Conservation (phyloP, 2,329 filamentous ascomycete genomes). For the Aureobasidium sp. region DNA sequence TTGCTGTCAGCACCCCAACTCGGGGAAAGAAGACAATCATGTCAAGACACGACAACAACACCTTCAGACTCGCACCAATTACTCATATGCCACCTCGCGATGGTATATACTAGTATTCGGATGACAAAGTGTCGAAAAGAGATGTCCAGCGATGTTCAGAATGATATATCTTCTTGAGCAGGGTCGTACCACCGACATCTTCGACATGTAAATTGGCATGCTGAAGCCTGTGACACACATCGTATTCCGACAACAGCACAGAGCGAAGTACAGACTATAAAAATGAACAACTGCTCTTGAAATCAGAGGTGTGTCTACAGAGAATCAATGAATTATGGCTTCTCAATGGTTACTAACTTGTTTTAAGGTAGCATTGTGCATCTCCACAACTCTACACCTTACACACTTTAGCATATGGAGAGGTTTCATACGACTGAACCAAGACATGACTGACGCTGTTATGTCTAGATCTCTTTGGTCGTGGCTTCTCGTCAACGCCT, state of each 20-base stretch:
- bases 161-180: not conserved
- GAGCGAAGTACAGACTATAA: too few species aligned
- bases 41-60: not conserved
- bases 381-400: too few species aligned
- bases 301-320: too few species aligned
- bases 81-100: not conserved
- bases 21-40: not conserved
- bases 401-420: too few species aligned
- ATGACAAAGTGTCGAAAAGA: not conserved
- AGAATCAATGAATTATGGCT: too few species aligned
- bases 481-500: conserved; percentile 70
- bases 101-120: not conserved
- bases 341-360: too few species aligned
- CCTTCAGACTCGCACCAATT: not conserved
- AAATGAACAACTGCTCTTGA: too few species aligned
- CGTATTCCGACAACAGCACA: too few species aligned
- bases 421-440: not conserved
- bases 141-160: not conserved
- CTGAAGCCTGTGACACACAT: too few species aligned
- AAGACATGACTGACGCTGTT: not conserved
- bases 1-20: not conserved
- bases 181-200: not conserved
- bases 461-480: conserved; percentile 58
- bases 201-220: not conserved
- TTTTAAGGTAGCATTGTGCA: too few species aligned